Base-by-base conservation (phyloP, 1,139 yeast species). In the Saccharomyces hybrid region DNA sequence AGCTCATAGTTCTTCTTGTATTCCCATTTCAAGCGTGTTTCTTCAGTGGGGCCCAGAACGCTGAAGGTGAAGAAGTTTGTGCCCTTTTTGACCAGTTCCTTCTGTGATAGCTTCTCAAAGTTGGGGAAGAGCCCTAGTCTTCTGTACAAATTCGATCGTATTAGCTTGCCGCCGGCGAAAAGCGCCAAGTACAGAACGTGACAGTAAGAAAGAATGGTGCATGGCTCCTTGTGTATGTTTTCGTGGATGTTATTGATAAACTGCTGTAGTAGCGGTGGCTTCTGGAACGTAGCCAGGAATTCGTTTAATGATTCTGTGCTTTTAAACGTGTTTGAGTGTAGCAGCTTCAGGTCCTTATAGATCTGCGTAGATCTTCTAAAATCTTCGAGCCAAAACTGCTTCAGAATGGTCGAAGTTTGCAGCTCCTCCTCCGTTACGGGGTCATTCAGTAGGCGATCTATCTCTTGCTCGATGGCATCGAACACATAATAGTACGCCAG, bases 111-210 rank as follows among this genome's bases (percentile, higher is more conserved):
- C 23, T 88, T 88, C 52, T 80, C 79, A 54, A 84, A 80, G 61
- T 83, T 83, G 4, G 95, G 95, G 75, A 86, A 86, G 57, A 88
- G 72, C 1, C 91, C 89, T 4, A 85, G 74, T 32, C 90, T 83
- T 63, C 78, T 81, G 51, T 85, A 76, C 41, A 88, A 71, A 23
- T 83, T 79, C 1, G 90, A 83, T 57, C 86, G 75, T 82, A 88
- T 79, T 52, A 88, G 77, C 59, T 84, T 76, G 30, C 95, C 96
- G 51, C 96, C 96, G 5, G 96, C 96, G 73, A 88, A 88, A 51
- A 88, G 77, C 1, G 95, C 96, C 66, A 88, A 74, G 70, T 88
- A 88, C 83, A 88, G 79, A 49, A 87, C 95, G 67, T 88, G 96
- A 74, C 88, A 80, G 70, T 88, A 88, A n/a, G 96, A 95, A 55